These are phyloP conservation scores for Gracilariopsis chorda DNA, from an alignment of 23 red algal species.

Conservation along the genomic window DNA sequence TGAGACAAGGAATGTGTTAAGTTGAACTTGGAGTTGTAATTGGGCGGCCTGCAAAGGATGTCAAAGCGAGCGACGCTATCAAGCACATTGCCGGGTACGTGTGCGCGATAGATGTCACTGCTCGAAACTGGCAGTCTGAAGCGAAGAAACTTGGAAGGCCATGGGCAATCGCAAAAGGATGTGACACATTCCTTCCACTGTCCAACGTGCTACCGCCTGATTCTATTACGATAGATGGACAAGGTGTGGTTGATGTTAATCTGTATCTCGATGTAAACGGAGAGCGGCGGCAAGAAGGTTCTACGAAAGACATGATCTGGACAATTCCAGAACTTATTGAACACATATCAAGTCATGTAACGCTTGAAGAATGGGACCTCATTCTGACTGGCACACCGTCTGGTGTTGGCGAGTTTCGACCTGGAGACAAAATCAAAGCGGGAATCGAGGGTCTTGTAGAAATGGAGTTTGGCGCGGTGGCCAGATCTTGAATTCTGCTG, in stretches of 20 bases:
- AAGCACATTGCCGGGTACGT: conserved; percentile 63
- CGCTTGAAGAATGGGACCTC: conserved; percentile 82
- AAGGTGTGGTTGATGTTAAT: conserved; percentile 44
- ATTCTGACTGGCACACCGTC: conserved; percentile 83
- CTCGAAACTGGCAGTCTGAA: conserved; percentile 70
- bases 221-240: conserved; percentile 15
- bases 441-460: conserved; percentile 67
- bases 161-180: conserved; percentile 79
- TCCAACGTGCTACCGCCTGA: conserved; percentile 55
- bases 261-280: conserved; percentile 82
- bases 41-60: conserved; percentile 37
- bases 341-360: conserved; percentile 65
- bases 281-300: conserved; percentile 43
- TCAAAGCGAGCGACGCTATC: conserved; percentile 19
- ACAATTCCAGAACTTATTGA: conserved; percentile 70
- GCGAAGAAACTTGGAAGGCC: conserved; percentile 81
- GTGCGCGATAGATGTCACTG: conserved; percentile 83
- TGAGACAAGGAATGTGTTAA: not conserved
- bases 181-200: conserved; percentile 78
- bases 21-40: conserved; percentile 87
- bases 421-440: conserved; percentile 63
- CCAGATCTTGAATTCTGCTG: not conserved
- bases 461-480: conserved; percentile 37
- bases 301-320: conserved; percentile 77
- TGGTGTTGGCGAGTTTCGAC: conserved; percentile 50